Conservation (phyloP, 2,329 filamentous ascomycete species). For the Pyricularia pennisetigena region DNA sequence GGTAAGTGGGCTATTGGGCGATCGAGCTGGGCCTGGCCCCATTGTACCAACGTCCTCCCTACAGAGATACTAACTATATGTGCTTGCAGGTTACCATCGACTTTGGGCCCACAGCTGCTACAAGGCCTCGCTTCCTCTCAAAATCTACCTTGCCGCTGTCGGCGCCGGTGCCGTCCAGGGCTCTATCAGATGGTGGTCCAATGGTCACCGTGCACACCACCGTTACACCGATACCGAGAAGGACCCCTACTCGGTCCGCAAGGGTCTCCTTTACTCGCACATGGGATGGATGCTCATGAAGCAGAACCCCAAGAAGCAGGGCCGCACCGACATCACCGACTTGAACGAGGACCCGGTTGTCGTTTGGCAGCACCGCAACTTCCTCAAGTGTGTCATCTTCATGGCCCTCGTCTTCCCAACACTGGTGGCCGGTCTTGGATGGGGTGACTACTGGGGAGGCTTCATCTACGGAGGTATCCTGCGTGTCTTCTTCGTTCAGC, state of each 20-base stretch:
- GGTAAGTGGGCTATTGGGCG: conserved; percentile 34
- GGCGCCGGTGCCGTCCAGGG: conserved; percentile 79
- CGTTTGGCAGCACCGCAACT: conserved; percentile 81
- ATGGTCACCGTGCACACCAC: conserved; percentile 80
- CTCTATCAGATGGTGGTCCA: conserved; percentile 82
- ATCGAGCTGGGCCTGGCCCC: background rate
- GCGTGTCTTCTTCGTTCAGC: conserved; percentile 82
- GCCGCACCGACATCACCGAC: conserved; percentile 80
- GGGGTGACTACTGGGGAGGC: conserved; percentile 73
- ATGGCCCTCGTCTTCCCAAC: conserved; percentile 73
- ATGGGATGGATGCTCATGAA: conserved; percentile 90
- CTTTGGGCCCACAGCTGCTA: conserved; percentile 83
- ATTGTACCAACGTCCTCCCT: background rate
- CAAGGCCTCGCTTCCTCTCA: conserved; percentile 65
- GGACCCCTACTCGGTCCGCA: conserved; percentile 84
- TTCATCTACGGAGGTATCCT: conserved; percentile 81
- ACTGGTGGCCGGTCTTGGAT: conserved; percentile 65
- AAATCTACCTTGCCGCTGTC: conserved; percentile 72
- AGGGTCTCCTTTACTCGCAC: conserved; percentile 76
- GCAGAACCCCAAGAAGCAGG: conserved; percentile 83
- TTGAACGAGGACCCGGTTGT: conserved; percentile 80
- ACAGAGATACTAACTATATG: background rate
- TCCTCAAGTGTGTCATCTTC: conserved; percentile 66
- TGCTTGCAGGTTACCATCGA: conserved; percentile 56
- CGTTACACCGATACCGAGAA: conserved; percentile 89